Base-by-base conservation (phyloP, 305 asterid genomes). In the Solanum hybrid region DNA sequence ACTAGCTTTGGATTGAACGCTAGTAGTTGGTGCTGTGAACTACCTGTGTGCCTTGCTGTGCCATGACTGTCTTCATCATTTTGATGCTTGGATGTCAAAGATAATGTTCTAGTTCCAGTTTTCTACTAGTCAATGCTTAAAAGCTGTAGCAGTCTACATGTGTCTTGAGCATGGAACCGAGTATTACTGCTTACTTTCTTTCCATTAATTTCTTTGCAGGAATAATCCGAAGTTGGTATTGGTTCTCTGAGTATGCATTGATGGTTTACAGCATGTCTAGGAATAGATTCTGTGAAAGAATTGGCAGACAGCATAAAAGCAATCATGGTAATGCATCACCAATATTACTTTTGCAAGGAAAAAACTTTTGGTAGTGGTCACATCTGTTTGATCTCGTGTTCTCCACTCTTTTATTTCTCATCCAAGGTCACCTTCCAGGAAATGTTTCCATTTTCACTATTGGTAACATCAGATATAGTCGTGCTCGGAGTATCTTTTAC, bases 261-360 rank as follows among this genome's bases (percentile, higher is more conserved):
- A 94, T 97, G 94, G 98, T 97, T 27, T 97, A 97, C 90, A 96
- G 94, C 94, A 97, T 97, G 99, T 96, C 95, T 79, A 95, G 95
- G 91, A 97, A 92, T 92, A 95, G 99, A 94, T 97, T 94, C 88
- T 97, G 99, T 73, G 99, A 96, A 92, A 94, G 99, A 92, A 97
- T 97, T 90, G 99, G 97, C 93, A 94, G 99, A 96, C 95, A 97
- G 93, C 99, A 97, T 91, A 96, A 96, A 93, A 96, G 99, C 97
- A 97, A 97, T 90, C 96, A 96, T 68, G 98, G 99, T 97, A 95
- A 89, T 86, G 88, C 77, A 22, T 84, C 88, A 85, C 45, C 27
- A 57, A 20, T 31, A 17, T 29, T 45, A 29, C 88, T 84, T 83
- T 45, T 84, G 88, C 75, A 27, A 84, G 39, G 39, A 45, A 84